These are phyloP conservation scores for Taphrina pruni DNA, from an alignment of 1,139 yeast species.

Conservation along the genomic window DNA sequence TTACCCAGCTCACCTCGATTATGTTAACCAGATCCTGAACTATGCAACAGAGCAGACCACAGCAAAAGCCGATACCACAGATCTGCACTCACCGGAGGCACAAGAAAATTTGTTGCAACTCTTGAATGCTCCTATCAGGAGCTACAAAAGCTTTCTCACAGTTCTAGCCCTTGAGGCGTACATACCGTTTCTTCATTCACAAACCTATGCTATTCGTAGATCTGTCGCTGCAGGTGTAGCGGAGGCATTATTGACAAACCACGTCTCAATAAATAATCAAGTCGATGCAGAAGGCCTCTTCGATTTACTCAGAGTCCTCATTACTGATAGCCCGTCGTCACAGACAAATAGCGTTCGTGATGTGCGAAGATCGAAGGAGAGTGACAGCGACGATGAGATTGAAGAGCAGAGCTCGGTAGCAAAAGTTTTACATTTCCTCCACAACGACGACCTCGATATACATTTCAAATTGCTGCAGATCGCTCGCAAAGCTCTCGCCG, in stretches of 20 bases:
- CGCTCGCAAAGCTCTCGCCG: slow-evolving; percentile 62
- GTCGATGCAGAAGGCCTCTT: slow-evolving; percentile 54
- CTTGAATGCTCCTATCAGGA: slow-evolving; percentile 64
- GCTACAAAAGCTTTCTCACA: slow-evolving; percentile 51
- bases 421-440: slow-evolving; percentile 69
- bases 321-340: slow-evolving; percentile 48
- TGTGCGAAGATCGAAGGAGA: slow-evolving; percentile 45
- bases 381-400: slow-evolving; percentile 50
- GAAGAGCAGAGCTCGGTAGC: slow-evolving; percentile 72
- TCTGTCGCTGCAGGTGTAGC: slow-evolving; percentile 53
- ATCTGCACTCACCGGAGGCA: slow-evolving; percentile 49
- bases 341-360: slow-evolving; percentile 37
- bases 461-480: slow-evolving; percentile 63
- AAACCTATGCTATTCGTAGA: slow-evolving; percentile 53
- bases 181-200: slow-evolving; percentile 52
- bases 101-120: slow-evolving; percentile 62
- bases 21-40: slow-evolving; percentile 66
- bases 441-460: slow-evolving; percentile 59
- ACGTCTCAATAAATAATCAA: slow-evolving; percentile 48
- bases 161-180: slow-evolving; percentile 53
- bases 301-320: slow-evolving; percentile 53
- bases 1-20: slow-evolving; percentile 66
- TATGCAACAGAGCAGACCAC: slow-evolving; percentile 63
- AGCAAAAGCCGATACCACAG: slow-evolving; percentile 48
- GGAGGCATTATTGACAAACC: slow-evolving; percentile 50